phyloP scores from a whole-genome alignment of 179 eudicot species.

The Camellia oleifera region DNA sequence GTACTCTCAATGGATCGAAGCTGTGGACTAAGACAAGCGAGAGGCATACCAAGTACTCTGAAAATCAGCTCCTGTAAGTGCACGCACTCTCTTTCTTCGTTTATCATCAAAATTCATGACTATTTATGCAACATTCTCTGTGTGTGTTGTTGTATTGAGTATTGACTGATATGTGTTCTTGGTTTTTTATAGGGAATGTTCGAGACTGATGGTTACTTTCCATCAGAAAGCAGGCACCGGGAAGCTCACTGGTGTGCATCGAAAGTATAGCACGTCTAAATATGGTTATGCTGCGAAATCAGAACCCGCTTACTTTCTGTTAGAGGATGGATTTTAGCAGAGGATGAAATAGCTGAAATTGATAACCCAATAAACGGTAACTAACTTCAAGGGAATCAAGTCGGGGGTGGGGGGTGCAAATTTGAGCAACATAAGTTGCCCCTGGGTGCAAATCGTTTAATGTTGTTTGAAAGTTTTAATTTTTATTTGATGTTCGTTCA shows the following conservation, averaged over 20 bases:
- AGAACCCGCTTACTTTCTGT: conserved; percentile 60
- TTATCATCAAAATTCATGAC: not conserved
- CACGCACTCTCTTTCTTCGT: not conserved
- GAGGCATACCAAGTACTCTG: conserved; percentile 46
- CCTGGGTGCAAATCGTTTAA: not conserved
- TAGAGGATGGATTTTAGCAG: conserved; percentile 26
- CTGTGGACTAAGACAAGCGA: conserved; percentile 58
- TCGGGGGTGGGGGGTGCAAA: not conserved
- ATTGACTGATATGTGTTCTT: not conserved
- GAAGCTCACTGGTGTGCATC: conserved; percentile 63
- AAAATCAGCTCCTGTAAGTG: conserved; percentile 54
- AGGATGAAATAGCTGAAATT: not conserved
- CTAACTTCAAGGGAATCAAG: not conserved
- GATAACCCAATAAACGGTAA: not conserved
- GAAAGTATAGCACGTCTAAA: conserved; percentile 62
- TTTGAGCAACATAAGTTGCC: conserved; percentile 43
- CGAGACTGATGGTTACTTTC: conserved; percentile 62
- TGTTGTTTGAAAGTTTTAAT: not conserved
- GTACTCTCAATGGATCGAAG: conserved; percentile 38
- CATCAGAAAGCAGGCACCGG: conserved; percentile 60
- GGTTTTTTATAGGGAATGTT: conserved; percentile 35
- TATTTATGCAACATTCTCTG: too few relatives aligned
- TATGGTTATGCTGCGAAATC: conserved; percentile 57
- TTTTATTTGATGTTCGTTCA: not conserved
- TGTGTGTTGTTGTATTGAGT: not conserved